A percentile compares a stretch with the other conserved stretches of the same genome.
Evolutionary conservation across 495 filamentous ascomycete genomes (phyloP).

Genomic region (Amniculicola lignicola): DNA sequence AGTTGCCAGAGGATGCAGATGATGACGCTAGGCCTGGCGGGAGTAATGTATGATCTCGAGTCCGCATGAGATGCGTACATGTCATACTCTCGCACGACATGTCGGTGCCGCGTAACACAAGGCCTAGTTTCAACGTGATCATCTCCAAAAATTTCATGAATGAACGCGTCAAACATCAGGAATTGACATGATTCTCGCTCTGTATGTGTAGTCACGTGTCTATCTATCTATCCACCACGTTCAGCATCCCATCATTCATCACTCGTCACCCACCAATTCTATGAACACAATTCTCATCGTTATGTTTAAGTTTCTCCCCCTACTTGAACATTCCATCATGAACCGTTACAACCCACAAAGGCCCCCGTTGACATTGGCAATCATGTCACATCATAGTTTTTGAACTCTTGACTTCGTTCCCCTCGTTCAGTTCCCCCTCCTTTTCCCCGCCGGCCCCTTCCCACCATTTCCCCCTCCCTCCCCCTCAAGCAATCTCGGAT

Average conservation of each 20-base stretch:
- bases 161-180: too few relatives aligned
- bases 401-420: background rate
- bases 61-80: background rate
- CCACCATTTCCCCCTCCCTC: background rate
- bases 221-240: too few relatives aligned
- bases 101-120: background rate
- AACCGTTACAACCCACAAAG: background rate
- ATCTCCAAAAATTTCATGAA: background rate
- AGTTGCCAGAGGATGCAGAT: conserved; percentile 73
- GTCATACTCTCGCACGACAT: background rate
- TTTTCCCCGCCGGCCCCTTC: background rate
- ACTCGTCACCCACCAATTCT: too few relatives aligned
- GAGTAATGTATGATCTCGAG: background rate
- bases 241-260: too few relatives aligned
- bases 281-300: background rate
- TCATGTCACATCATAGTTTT: background rate
- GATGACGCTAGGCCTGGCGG: conserved; percentile 29
- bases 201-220: too few relatives aligned
- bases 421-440: background rate
- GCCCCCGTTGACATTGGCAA: too few relatives aligned
- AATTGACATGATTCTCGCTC: too few relatives aligned
- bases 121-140: background rate
- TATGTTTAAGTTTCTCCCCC: background rate
- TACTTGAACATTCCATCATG: background rate
- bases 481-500: background rate